Evolutionary conservation across 2,329 filamentous ascomycete genomes (phyloP), one percentile per base, ranked within the genome.

Genomic region (Acarospora socialis): DNA sequence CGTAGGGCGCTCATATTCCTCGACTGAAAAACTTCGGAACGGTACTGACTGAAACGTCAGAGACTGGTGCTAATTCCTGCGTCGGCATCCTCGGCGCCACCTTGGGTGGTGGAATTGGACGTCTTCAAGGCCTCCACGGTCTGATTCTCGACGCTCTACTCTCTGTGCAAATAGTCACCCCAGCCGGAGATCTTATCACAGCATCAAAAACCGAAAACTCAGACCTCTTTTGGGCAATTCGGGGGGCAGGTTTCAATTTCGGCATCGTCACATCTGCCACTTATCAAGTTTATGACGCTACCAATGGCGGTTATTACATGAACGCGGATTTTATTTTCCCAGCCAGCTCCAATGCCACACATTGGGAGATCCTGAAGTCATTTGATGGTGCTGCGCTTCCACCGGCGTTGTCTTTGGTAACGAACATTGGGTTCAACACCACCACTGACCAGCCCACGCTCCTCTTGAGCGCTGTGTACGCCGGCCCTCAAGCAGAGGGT

Each of bases 181-280:
- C 55, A 7, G 44, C 52, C 13, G 58, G 57, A n/a, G 47, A 46
- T 2, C 40, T 59, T 13, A 40, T 56, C 26, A 50, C 50, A 13
- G 51, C 51, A n/a, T 51, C 50, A 12, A 34, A 43, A 8, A 42
- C 37, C 7, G 34, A 55, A 19, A 51, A 58, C 32, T 30, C 48
- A 0, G 55, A 61, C 4, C 50, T 62, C 9, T 55, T 59, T 33
- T 61, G 55, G 38, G 59, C 54, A 2, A 37, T 60, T 4, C 53
- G 51, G 10, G 59, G 59, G 3, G 59, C 57, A 3, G 59, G 52
- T 5, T 52, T 52, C 28, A 52, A 57, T 13, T 60, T 59, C 33
- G 59, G 56, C 12, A 53, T 60, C 35, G 48, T 60, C 16, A 55
- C 51, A 4, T 32, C 26, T 10, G 44, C 42, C 13, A 51, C 46